Base-by-base conservation (phyloP, 768 basidiomycete genomes). In the Lactarius sp. region DNA sequence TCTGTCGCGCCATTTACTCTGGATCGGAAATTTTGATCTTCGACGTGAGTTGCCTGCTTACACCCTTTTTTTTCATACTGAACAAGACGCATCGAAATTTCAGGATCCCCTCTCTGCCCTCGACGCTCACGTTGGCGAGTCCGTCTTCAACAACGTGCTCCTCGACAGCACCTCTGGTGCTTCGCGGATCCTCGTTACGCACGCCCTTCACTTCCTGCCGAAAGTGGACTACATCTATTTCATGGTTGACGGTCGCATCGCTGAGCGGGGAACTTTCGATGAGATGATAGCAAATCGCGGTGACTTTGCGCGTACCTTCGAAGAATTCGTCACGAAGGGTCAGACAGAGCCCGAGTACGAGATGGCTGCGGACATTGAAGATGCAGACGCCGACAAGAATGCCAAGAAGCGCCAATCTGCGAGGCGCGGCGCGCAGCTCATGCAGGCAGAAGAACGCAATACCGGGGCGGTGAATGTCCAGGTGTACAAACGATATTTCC, bases 121-220 rank as follows among this genome's bases (percentile, higher is more conserved):
- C 12, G 94, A 98, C 71, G 92, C 93, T 6, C 92, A 94, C 71
- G 92, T 96, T 54, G 94, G 93, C 46, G 90, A 90, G 73, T 81
- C 84, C 3, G 85, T 95, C 14, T 94, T 96, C 77, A 83, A 90
- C 70, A 87, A 94, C 62, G 89, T 93, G 12, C 81, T 96, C 53
- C 79, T 85, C 61, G 83, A 84, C 59, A 81, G 79, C 16, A 76
- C 83, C 14, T 71, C 77, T 5, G 82, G 80, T 50, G 92, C 92
- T 73, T 96, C 94, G 8, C 83, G 92, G 34, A 79, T 98, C 52
- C 84, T 98, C 56, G 93, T 96, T 52, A 98, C 94, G 0, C 93
- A 96, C 70, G 92, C 91, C 1, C 79, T 96, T 9, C 93, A 96
- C 74, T 90, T 95, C 77, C 81, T 98, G 31, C 88, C 90, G 1